Evolutionary conservation across 345 rosid genomes (phyloP).

Genomic region (Triadica sebifera): DNA sequence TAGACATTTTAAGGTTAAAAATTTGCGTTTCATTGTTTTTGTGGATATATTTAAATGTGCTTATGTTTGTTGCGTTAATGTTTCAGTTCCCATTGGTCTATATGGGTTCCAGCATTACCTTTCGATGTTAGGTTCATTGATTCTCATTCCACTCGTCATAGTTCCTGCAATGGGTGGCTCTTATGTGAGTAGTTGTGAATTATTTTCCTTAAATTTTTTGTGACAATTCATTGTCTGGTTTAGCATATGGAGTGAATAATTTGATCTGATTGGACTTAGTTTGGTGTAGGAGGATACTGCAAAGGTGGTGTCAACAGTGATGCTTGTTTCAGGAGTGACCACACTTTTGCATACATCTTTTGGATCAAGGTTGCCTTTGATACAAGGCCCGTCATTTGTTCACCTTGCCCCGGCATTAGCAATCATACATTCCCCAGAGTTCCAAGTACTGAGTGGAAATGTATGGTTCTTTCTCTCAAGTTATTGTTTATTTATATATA

Average conservation of each 20-base stretch:
- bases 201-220: not conserved
- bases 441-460: constrained; percentile 83
- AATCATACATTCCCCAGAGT: constrained; percentile 85
- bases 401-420: constrained; percentile 88
- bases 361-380: constrained; percentile 92
- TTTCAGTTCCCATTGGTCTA: constrained; percentile 88
- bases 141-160: constrained; percentile 86
- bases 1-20: not conserved
- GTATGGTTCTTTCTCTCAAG: constrained; percentile 41
- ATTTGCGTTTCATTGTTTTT: not conserved
- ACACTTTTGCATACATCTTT: constrained; percentile 81
- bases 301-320: constrained; percentile 80
- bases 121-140: constrained; percentile 81
- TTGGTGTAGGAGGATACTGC: constrained; percentile 80
- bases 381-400: constrained; percentile 94
- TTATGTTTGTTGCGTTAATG: constrained; percentile 17
- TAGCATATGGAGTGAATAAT: constrained; percentile 13
- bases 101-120: constrained; percentile 95
- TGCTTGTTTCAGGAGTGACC: constrained; percentile 83
- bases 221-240: constrained; percentile 2
- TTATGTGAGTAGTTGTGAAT: constrained; percentile 54
- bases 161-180: constrained; percentile 99
- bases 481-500: not conserved
- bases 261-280: constrained; percentile 41
- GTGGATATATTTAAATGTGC: constrained; percentile 7